Conservation (phyloP, 2,329 filamentous ascomycete genomes). For the Apiospora koreana region DNA sequence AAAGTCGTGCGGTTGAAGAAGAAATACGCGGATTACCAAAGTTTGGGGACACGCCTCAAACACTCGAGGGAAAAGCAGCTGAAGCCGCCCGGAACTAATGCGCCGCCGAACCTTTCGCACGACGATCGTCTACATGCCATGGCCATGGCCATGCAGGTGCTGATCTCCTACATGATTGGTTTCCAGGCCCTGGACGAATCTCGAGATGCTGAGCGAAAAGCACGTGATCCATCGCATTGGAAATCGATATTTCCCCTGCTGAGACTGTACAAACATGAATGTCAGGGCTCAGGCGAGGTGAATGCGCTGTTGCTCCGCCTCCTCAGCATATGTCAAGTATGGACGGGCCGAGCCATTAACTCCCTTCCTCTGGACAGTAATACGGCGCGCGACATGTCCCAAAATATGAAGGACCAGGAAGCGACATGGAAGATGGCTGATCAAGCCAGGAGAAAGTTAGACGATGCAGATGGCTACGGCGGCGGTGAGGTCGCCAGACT, state of each 20-base stretch:
- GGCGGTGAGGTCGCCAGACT: slow-evolving; percentile 32
- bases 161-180: slow-evolving; percentile 48
- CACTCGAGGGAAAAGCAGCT: slow-evolving; percentile 54
- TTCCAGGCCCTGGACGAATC: slow-evolving; percentile 52
- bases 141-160: slow-evolving; percentile 31
- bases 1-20: slow-evolving; percentile 34
- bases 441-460: slow-evolving; percentile 25
- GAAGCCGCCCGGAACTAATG: slow-evolving; percentile 21
- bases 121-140: slow-evolving; percentile 29
- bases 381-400: slow-evolving; percentile 21
- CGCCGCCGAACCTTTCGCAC: slow-evolving; percentile 17
- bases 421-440: slow-evolving; percentile 30
- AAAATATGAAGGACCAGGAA: slow-evolving; percentile 28
- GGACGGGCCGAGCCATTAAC: slow-evolving; percentile 27
- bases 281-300: slow-evolving; percentile 22
- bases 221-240: slow-evolving; percentile 37
- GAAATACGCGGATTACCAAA: slow-evolving; percentile 38
- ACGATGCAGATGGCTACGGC: slow-evolving; percentile 25
- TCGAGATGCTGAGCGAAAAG: slow-evolving; percentile 44
- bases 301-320: slow-evolving; percentile 30
- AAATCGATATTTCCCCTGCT: slow-evolving; percentile 28
- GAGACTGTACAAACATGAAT: slow-evolving; percentile 26
- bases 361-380: slow-evolving; percentile 23
- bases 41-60: slow-evolving; percentile 53
- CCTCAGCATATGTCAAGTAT: slow-evolving; percentile 29